Conservation (phyloP, 2,329 filamentous ascomycete genomes). For the Akanthomyces uredinophilus region DNA sequence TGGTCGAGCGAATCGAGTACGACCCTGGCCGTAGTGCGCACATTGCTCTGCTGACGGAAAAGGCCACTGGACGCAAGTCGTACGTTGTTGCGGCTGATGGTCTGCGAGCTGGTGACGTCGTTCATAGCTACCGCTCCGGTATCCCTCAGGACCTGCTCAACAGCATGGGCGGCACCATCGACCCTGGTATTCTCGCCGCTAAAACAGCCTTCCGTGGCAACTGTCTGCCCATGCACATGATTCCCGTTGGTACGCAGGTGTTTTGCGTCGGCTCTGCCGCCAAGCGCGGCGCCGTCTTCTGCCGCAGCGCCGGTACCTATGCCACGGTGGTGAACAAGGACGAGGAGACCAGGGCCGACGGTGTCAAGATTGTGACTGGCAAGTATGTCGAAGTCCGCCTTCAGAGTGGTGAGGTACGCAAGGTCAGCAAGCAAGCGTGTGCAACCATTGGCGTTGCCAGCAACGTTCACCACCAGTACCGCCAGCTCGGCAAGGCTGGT, state of each 20-base stretch:
- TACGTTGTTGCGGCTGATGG: conserved; percentile 97
- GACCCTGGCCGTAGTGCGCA: conserved; percentile 91
- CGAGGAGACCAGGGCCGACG: conserved; percentile 60
- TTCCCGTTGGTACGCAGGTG: conserved; percentile 87
- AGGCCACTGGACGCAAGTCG: conserved; percentile 68
- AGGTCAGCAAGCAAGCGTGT: conserved; percentile 85
- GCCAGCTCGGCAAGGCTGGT: conserved; percentile 90
- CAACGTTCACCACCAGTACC: conserved; percentile 87
- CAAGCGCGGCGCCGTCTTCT: conserved; percentile 78
- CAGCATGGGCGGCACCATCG: conserved; percentile 87
- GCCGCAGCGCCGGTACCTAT: conserved; percentile 89
- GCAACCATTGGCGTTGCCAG: conserved; percentile 92
- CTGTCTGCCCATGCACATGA: conserved; percentile 91
- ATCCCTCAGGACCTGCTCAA: conserved; percentile 82
- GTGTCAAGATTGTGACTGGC: conserved; percentile 58
- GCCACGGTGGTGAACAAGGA: conserved; percentile 87
- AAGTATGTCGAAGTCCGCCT: conserved; percentile 79
- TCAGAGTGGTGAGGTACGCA: conserved; percentile 88
- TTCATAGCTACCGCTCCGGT: conserved; percentile 87
- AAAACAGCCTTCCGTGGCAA: conserved; percentile 94
- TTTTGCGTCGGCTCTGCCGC: conserved; percentile 80
- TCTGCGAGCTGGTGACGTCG: conserved; percentile 81
- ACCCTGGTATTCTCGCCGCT: conserved; percentile 92
- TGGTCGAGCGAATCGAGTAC: conserved; percentile 92
- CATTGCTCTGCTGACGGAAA: conserved; percentile 77